Evolutionary conservation across 139 green algal genomes (phyloP).

Genomic region (Microglena sp.): DNA sequence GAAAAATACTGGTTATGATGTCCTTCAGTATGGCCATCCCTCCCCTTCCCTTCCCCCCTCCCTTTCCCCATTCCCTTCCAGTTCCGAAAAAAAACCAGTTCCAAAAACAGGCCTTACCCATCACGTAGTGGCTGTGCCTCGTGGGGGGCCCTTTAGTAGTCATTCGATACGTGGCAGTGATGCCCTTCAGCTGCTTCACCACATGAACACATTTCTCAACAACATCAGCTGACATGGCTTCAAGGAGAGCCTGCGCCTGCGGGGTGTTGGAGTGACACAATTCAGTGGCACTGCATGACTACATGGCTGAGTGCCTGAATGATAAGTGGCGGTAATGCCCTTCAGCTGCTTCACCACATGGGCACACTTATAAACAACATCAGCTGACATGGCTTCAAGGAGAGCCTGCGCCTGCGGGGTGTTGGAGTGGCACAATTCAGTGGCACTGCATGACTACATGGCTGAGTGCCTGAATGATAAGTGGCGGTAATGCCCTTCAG

Average conservation of each 20-base stretch:
- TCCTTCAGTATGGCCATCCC: background rate
- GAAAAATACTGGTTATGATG: too few species aligned
- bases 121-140: constrained; percentile 73
- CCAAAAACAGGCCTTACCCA: constrained; percentile 8
- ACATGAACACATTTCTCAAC: constrained; percentile 35
- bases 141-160: constrained; percentile 69
- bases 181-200: constrained; percentile 79
- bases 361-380: constrained; percentile 34
- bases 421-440: background rate
- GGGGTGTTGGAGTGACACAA: background rate
- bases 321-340: constrained; percentile 87
- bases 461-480: too few species aligned
- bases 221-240: constrained; percentile 14
- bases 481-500: constrained; percentile 86
- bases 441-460: too few species aligned
- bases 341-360: constrained; percentile 69
- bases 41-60: too few species aligned
- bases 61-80: too few species aligned
- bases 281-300: background rate
- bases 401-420: constrained; percentile 8
- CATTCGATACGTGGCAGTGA: constrained; percentile 90
- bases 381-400: constrained; percentile 9
- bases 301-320: too few species aligned
- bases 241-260: constrained; percentile 14
- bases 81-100: too few species aligned